A percentile compares a stretch with the other conserved stretches of the same genome.
Conservation (phyloP, 2,329 filamentous ascomycete species). For the Remersonia thermophila region DNA sequence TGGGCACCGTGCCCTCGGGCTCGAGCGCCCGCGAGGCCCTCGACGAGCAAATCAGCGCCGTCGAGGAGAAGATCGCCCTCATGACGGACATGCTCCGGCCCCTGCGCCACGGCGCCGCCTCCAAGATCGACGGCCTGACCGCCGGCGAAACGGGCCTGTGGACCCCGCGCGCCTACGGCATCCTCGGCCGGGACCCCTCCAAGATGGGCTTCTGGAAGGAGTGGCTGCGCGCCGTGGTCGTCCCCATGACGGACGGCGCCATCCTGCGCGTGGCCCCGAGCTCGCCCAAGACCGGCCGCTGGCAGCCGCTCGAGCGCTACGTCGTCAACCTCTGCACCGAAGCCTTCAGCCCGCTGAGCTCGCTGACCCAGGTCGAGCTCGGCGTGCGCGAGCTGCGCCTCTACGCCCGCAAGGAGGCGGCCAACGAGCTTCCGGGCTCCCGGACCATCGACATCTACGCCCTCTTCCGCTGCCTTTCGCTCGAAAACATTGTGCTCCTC, state of each 20-base stretch:
- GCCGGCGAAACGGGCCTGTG: slow-evolving; percentile 92
- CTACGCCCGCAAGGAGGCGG: slow-evolving; percentile 84
- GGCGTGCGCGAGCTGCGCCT: slow-evolving; percentile 79
- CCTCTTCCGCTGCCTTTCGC: slow-evolving; percentile 76
- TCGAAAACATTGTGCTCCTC: slow-evolving; percentile 82
- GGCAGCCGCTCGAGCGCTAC: slow-evolving; percentile 93
- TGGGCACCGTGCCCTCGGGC: slow-evolving; percentile 70
- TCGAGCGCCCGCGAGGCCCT: slow-evolving; percentile 69
- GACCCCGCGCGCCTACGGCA: slow-evolving; percentile 87
- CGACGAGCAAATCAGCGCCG: slow-evolving; percentile 87
- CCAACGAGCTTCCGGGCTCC: slow-evolving; percentile 85
- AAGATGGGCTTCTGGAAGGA: slow-evolving; percentile 96
- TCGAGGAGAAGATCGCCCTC: slow-evolving; percentile 91
- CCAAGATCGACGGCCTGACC: slow-evolving; percentile 92
- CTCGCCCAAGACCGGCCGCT: slow-evolving; percentile 81
- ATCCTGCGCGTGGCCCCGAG: slow-evolving; percentile 74
- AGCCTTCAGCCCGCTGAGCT: slow-evolving; percentile 80
- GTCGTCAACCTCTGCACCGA: slow-evolving; percentile 95
- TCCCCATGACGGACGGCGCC: slow-evolving; percentile 85
- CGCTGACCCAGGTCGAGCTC: slow-evolving; percentile 90
- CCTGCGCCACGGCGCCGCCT: slow-evolving; percentile 83
- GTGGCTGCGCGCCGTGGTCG: slow-evolving; percentile 86
- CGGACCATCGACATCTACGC: slow-evolving; percentile 87
- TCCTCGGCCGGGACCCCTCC: slow-evolving; percentile 72
- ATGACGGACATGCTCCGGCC: slow-evolving; percentile 95